Conservation (phyloP, 257 asterid genomes). For the Rehmannia glutinosa region DNA sequence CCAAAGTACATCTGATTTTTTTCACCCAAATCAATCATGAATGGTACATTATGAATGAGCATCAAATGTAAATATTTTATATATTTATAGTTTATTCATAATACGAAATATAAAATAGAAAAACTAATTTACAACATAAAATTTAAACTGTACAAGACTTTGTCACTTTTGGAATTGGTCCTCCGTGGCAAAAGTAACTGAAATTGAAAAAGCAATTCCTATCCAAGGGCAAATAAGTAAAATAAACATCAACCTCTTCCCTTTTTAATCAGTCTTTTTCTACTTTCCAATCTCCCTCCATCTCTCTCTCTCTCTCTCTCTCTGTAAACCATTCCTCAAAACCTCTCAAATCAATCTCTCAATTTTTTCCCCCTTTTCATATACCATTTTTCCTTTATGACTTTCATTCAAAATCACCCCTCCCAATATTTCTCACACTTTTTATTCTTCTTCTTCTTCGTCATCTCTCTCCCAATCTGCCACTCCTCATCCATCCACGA, state of each 20-base stretch:
- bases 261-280: constrained; percentile 23
- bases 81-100: too few species aligned
- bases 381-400: constrained; percentile 19
- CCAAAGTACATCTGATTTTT: too few species aligned
- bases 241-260: not conserved
- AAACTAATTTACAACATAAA: too few species aligned
- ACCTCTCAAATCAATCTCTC: constrained; percentile 12
- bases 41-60: too few species aligned
- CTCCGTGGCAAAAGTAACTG: too few species aligned
- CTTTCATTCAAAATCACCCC: constrained; percentile 20
- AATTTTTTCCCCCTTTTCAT: not conserved
- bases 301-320: constrained; percentile 10
- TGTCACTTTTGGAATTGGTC: too few species aligned
- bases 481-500: constrained; percentile 57
- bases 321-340: constrained; percentile 27
- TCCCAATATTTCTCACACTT: not conserved
- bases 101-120: too few species aligned
- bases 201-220: too few species aligned
- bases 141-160: too few species aligned
- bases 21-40: too few species aligned
- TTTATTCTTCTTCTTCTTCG: constrained; percentile 8
- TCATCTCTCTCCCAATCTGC: constrained; percentile 14
- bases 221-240: constrained; percentile 25
- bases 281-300: constrained; percentile 27
- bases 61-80: too few species aligned